Evolutionary conservation across 2,329 filamentous ascomycete genomes (phyloP), one percentile per base, ranked within the genome.

Genomic region (Ramichloridium luteum): DNA sequence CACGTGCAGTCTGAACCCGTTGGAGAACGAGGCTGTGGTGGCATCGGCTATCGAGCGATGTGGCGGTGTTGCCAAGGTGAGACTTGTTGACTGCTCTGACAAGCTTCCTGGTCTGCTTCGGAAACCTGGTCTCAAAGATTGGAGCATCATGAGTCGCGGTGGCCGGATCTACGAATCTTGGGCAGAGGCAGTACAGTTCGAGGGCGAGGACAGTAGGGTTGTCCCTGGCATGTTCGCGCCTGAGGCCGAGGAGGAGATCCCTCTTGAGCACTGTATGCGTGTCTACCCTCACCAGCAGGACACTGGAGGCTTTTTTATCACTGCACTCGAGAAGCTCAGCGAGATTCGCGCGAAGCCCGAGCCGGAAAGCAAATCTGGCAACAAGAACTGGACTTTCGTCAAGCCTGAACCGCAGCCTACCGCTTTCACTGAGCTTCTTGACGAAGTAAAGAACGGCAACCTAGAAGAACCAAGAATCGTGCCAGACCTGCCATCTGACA

Each of bases 1-100:
- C 3, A 98, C 90, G 13, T 98, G 90, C 68, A 94, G 85, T 58
- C 84, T 98, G 81, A 98, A 98, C 60, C 90, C 90, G 0, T 75
- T 96, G 16, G 90, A 98, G 64, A 93, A 98, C 51, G 90, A 98
- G 60, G 79, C 90, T 5, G 85, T 96, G 11, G 67, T 98, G 38
- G 76, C 82, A 1, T 78, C 80, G 15, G 90, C 90, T 8, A 86
- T 98, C 46, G 80, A 85, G 47, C 73, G 86, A 35, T 96, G 86
- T 50, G 90, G 90, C 40, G 90, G 90, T 3, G 60, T 73, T 3
- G 67, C 70, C 10, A 90, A 86, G 51, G 80, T 98, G 30, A 72
- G 80, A 43, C 77, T 98, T 27, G 58, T 96, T 34, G 84, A 94
- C 56, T 90, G 80, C 59, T 80, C 75, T 51, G 69, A 81, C 43